phyloP scores from a whole-genome alignment of 1,284 basidiomycete species.

The Sporisorium graminicola region DNA sequence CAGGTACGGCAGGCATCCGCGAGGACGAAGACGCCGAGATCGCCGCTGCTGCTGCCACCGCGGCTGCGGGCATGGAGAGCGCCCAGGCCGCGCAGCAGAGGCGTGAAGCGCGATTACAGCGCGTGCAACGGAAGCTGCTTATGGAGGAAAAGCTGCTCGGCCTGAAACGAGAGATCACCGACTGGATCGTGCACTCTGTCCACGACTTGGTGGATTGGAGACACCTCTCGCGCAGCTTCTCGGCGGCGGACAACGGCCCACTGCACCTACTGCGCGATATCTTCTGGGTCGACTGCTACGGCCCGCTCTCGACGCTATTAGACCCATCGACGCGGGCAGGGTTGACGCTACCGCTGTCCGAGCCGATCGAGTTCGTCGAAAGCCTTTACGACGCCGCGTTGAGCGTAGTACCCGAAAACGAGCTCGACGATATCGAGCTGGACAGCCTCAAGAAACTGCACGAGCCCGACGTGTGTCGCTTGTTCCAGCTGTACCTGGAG shows the following conservation, averaged over 20 bases:
- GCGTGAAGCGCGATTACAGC: constrained; percentile 36
- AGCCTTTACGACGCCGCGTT: constrained; percentile 44
- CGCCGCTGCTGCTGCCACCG: not conserved
- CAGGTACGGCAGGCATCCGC: constrained; percentile 24
- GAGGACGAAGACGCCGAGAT: constrained; percentile 24
- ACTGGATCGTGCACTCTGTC: constrained; percentile 35
- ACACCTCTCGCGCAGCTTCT: constrained; percentile 9
- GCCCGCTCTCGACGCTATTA: constrained; percentile 27
- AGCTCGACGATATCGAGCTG: constrained; percentile 26
- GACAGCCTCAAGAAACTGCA: constrained; percentile 1
- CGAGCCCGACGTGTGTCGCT: constrained; percentile 58
- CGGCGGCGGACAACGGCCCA: not conserved
- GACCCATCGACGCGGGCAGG: constrained; percentile 37
- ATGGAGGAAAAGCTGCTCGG: constrained; percentile 52
- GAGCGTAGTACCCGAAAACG: constrained; percentile 32
- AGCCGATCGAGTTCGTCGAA: constrained; percentile 38
- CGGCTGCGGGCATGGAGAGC: not conserved
- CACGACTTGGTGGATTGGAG: constrained; percentile 41
- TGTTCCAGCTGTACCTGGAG: constrained; percentile 60
- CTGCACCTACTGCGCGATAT: constrained; percentile 33
- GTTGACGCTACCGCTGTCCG: constrained; percentile 26
- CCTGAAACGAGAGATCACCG: constrained; percentile 49
- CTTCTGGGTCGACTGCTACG: constrained; percentile 45
- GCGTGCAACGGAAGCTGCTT: constrained; percentile 40
- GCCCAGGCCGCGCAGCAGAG: constrained; percentile 17